Evolutionary conservation across 768 basidiomycete species (phyloP), one percentile per base, ranked within the genome.

Genomic region (Glaciozyma antarctica): DNA sequence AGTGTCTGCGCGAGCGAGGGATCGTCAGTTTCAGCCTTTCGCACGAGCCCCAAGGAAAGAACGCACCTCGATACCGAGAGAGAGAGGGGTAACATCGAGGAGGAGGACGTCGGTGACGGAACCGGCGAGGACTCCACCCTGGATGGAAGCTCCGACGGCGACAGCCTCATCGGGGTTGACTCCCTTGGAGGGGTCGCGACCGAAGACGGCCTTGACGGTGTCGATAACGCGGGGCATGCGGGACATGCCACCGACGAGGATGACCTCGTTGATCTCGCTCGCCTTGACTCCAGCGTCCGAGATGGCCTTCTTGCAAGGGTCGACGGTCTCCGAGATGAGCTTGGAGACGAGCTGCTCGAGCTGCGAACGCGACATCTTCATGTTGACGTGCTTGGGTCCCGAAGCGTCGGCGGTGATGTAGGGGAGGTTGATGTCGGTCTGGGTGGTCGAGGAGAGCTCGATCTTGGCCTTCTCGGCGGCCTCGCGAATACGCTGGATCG

Each of bases 381-480:
- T 74, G 84, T 98, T 98, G 81, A 99, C 91, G 78, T 99, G 95
- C 80, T 93, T 93, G 60, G 95, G 90, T 15, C 94, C 95, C 9
- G 86, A 83, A 10, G 89, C 90, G 74, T 92, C 92, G 28, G 92
- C 91, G 55, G 94, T 93, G 80, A 99, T 94, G 83, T 97, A 99
- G 4, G 95, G 95, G 71, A 98, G 77, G 78, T 95, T 97, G 79
- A 98, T 85, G 77, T 99, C 95, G 38, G 95, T 99, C 77, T 97
- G 90, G 0, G 88, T 81, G 3, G 93, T 89, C 16, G 90, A 92
- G 16, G 92, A 97, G 30, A 99, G 81, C 76, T 98, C 94, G 58
- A 95, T 93, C 84, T 99, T 99, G 71, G 95, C 95, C 81, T 97
- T 97, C 82, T 99, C 95, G 17, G 94, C 91, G 24, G 95, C 95